These are phyloP conservation scores for Medicago arabica DNA, from an alignment of 306 rosid genomes.

Conservation along the genomic window DNA sequence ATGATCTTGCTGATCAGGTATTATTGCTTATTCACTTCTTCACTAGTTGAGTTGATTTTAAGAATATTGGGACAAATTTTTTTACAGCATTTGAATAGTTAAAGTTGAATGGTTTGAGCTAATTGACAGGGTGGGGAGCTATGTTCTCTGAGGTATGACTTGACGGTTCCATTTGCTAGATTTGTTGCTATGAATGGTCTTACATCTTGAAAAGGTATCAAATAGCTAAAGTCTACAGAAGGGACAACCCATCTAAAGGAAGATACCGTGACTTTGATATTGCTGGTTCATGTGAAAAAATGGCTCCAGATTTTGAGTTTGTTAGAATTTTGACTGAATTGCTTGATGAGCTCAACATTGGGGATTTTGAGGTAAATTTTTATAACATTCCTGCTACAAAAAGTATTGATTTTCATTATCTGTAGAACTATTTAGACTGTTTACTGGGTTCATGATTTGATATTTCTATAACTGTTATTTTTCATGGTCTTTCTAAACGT, in stretches of 20 bases:
- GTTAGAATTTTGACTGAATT: slow-evolving; percentile 84
- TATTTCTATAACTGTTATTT: background rate
- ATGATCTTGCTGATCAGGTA: slow-evolving; percentile 99
- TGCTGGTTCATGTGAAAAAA: slow-evolving; percentile 84
- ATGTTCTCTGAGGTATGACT: slow-evolving; percentile 81
- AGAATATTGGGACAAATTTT: slow-evolving; percentile 6
- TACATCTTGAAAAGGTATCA: slow-evolving; percentile 92
- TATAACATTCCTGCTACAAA: slow-evolving; percentile 23
- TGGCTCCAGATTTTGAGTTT: slow-evolving; percentile 94
- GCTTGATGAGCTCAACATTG: slow-evolving; percentile 82
- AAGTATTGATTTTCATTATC: slow-evolving; percentile 16
- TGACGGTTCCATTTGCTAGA: slow-evolving; percentile 95
- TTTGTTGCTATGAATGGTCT: slow-evolving; percentile 88
- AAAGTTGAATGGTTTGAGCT: background rate
- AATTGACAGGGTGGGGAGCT: slow-evolving; percentile 88
- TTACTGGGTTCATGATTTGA: slow-evolving; percentile 13
- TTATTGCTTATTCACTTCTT: slow-evolving; percentile 30
- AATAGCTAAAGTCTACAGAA: slow-evolving; percentile 93
- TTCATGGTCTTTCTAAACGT: background rate
- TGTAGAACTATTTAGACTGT: slow-evolving; percentile 5
- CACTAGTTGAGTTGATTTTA: slow-evolving; percentile 5
- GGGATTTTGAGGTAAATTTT: slow-evolving; percentile 79
- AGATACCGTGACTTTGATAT: slow-evolving; percentile 95
- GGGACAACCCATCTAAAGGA: slow-evolving; percentile 98
- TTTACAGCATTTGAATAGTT: background rate